Conservation (phyloP, 768 basidiomycete genomes). For the Galerina marginata region DNA sequence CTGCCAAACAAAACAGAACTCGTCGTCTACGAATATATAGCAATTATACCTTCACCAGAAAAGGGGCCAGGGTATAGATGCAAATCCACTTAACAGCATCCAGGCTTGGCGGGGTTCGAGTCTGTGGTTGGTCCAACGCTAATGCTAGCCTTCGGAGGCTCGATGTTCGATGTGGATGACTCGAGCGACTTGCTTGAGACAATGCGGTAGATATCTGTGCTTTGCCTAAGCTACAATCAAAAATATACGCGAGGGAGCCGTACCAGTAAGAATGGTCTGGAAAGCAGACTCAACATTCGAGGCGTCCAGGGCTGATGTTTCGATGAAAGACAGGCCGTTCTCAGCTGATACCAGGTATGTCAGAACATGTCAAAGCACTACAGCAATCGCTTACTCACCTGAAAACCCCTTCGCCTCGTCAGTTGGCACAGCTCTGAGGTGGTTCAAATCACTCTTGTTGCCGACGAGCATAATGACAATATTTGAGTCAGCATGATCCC, state of each 20-base stretch:
- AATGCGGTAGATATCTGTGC: conserved; percentile 93
- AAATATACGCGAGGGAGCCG: conserved; percentile 27
- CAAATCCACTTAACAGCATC: conserved; percentile 59
- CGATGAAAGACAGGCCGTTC: conserved; percentile 93
- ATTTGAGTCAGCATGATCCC: conserved; percentile 93
- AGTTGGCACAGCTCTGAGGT: conserved; percentile 93
- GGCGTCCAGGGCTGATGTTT: conserved; percentile 99
- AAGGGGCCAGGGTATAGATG: not conserved
- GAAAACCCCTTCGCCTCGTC: conserved; percentile 96
- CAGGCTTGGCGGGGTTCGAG: conserved; percentile 56
- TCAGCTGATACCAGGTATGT: conserved; percentile 59
- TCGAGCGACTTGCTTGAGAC: conserved; percentile 96
- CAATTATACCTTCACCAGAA: not conserved
- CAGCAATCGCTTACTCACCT: conserved; percentile 52
- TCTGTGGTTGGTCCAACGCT: conserved; percentile 81
- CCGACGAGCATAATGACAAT: conserved; percentile 97
- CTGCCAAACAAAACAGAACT: too few species aligned
- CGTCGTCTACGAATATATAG: too few species aligned
- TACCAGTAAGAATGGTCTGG: conserved; percentile 94
- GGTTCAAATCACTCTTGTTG: conserved; percentile 99
- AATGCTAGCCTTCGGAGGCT: conserved; percentile 84
- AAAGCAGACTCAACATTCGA: conserved; percentile 98
- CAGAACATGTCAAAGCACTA: conserved; percentile 10
- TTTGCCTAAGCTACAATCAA: not conserved
- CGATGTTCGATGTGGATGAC: conserved; percentile 77